Evolutionary conservation across 441 rosid genomes (phyloP).

Genomic region (Syzygium malaccense): DNA sequence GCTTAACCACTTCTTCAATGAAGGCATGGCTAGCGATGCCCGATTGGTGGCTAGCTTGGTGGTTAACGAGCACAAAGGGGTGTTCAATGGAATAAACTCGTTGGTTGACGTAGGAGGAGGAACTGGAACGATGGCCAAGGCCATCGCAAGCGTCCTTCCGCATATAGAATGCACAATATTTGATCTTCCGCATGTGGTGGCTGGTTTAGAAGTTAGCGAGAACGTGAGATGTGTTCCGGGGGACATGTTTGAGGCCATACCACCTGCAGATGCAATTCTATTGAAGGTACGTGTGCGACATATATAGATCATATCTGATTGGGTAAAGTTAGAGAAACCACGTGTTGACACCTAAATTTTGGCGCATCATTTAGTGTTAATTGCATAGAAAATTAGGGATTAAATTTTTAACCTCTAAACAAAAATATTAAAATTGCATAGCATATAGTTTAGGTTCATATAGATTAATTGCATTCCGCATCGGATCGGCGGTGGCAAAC

Average conservation of each 20-base stretch:
- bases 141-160: background rate
- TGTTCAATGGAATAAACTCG: constrained; percentile 13
- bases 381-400: too few species aligned
- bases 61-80: constrained; percentile 7
- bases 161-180: background rate
- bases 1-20: constrained; percentile 6
- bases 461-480: too few species aligned
- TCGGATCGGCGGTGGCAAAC: too few species aligned
- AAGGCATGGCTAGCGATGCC: constrained; percentile 27
- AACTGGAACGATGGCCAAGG: constrained; percentile 8
- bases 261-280: background rate
- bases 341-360: too few species aligned
- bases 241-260: background rate
- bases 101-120: constrained; percentile 31
- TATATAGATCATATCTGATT: background rate
- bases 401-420: too few species aligned
- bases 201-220: background rate
- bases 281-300: background rate
- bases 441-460: too few species aligned
- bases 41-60: constrained; percentile 4
- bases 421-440: too few species aligned
- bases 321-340: background rate
- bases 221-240: background rate
- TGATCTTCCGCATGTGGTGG: background rate
- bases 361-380: too few species aligned